Percentiles rank a stretch among this genome's conserved stretches.
phyloP scores from a whole-genome alignment of 768 basidiomycete genomes.

The Boletus eberwhitei region DNA sequence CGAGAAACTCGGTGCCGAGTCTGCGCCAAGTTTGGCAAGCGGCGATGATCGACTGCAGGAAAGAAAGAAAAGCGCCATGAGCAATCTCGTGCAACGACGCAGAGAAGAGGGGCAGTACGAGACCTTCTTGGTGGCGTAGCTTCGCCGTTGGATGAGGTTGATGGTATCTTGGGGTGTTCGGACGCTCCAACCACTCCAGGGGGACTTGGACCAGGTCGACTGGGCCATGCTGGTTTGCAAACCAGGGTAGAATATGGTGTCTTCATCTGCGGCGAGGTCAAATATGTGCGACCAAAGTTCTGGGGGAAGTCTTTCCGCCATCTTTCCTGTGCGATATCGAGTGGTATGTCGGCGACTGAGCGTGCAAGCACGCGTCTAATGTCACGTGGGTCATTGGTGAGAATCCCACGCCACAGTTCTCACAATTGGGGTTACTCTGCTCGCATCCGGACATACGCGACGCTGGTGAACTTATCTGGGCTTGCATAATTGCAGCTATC shows the following conservation, averaged over 20 bases:
- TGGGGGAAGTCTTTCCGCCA: slow-evolving; percentile 49
- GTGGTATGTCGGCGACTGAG: background rate
- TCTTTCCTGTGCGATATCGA: background rate
- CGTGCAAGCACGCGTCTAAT: background rate
- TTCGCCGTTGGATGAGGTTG: slow-evolving; percentile 54
- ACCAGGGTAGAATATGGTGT: slow-evolving; percentile 58
- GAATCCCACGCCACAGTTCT: background rate
- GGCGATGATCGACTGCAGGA: slow-evolving; percentile 55
- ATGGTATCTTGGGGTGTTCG: slow-evolving; percentile 58
- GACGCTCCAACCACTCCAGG: slow-evolving; percentile 49
- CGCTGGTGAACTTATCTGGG: background rate
- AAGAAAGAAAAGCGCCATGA: background rate
- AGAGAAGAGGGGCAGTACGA: background rate
- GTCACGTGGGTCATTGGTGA: background rate
- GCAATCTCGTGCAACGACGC: background rate
- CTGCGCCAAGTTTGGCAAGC: slow-evolving; percentile 65
- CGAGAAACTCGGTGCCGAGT: slow-evolving; percentile 63
- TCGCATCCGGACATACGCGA: too few relatives aligned
- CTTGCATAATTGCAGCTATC: too few relatives aligned
- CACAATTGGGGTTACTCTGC: background rate
- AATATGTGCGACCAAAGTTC: slow-evolving; percentile 74
- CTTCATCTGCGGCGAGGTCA: slow-evolving; percentile 66
- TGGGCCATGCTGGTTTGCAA: slow-evolving; percentile 61
- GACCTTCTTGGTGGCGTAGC: slow-evolving; percentile 69
- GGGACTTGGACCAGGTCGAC: slow-evolving; percentile 60